phyloP scores from a whole-genome alignment of 139 green algal genomes.

The Micractinium conductrix region DNA sequence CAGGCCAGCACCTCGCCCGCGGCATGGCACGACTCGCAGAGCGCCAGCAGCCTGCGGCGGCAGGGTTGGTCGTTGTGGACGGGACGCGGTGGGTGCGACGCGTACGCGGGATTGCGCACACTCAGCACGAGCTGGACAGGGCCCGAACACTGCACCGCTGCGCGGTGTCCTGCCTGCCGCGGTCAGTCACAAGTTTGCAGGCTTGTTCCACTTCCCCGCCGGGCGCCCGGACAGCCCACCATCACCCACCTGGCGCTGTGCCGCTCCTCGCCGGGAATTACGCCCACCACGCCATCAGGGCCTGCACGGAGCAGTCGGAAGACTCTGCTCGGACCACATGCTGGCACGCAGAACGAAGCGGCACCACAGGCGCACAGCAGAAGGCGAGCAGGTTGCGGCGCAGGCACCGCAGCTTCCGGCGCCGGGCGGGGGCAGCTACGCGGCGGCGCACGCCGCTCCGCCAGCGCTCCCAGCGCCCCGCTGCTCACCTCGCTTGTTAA shows the following conservation, averaged over 20 bases:
- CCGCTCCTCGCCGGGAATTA: conserved; percentile 43
- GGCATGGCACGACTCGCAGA: conserved; percentile 41
- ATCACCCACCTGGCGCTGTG: conserved; percentile 16
- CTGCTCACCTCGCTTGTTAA: conserved; percentile 44
- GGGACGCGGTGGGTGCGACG: too few relatives aligned
- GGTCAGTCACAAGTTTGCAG: too few relatives aligned
- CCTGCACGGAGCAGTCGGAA: too few relatives aligned
- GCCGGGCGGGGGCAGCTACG: background rate
- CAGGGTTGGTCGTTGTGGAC: too few relatives aligned
- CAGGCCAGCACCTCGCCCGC: conserved; percentile 37
- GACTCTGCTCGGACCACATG: too few relatives aligned
- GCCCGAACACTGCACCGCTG: background rate
- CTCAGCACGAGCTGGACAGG: background rate
- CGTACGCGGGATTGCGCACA: too few relatives aligned
- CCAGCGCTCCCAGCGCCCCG: background rate
- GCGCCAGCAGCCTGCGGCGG: conserved; percentile 25
- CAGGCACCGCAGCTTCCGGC: background rate
- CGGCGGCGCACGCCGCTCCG: too few relatives aligned
- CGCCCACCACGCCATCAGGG: conserved; percentile 47
- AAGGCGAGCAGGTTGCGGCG: background rate
- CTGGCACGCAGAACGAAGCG: too few relatives aligned
- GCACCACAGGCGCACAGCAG: too few relatives aligned
- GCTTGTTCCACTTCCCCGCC: too few relatives aligned
- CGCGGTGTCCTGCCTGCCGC: too few relatives aligned
- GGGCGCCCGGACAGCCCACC: too few relatives aligned